These are phyloP conservation scores for Diddensiella transvaalensis DNA, from an alignment of 805 yeast species.

Conservation along the genomic window DNA sequence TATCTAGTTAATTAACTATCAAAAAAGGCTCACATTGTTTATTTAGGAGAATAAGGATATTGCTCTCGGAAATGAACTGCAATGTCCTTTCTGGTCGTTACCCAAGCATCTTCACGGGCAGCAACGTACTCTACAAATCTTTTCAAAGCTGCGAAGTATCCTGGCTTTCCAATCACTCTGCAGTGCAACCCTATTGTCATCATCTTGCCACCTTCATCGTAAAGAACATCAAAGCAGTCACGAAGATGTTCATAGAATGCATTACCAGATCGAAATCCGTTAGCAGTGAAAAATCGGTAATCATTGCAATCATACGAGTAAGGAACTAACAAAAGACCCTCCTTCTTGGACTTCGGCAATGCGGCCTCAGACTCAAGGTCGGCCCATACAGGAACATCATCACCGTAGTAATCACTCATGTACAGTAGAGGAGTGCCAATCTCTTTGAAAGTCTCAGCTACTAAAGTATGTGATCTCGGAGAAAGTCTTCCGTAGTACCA, in stretches of 20 bases:
- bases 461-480: conserved; percentile 32
- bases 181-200: conserved; percentile 39
- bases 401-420: conserved; percentile 37
- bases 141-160: conserved; percentile 35
- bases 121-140: conserved; percentile 37
- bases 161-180: conserved; percentile 38
- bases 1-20: background rate
- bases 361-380: conserved; percentile 32
- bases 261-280: conserved; percentile 30
- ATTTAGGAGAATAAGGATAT: conserved; percentile 11
- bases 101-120: conserved; percentile 37
- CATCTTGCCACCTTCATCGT: conserved; percentile 38
- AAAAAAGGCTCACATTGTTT: background rate
- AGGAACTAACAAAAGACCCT: conserved; percentile 32
- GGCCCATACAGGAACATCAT: conserved; percentile 39
- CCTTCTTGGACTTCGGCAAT: conserved; percentile 7
- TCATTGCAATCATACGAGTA: conserved; percentile 34
- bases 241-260: conserved; percentile 34
- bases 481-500: conserved; percentile 35
- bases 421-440: conserved; percentile 32
- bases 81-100: conserved; percentile 37
- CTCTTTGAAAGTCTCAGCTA: conserved; percentile 35
- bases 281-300: conserved; percentile 29
- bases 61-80: conserved; percentile 31
- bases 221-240: conserved; percentile 37